These are phyloP conservation scores for Chaetomium olivaceum DNA, from an alignment of 2,329 filamentous ascomycete genomes.

Conservation along the genomic window DNA sequence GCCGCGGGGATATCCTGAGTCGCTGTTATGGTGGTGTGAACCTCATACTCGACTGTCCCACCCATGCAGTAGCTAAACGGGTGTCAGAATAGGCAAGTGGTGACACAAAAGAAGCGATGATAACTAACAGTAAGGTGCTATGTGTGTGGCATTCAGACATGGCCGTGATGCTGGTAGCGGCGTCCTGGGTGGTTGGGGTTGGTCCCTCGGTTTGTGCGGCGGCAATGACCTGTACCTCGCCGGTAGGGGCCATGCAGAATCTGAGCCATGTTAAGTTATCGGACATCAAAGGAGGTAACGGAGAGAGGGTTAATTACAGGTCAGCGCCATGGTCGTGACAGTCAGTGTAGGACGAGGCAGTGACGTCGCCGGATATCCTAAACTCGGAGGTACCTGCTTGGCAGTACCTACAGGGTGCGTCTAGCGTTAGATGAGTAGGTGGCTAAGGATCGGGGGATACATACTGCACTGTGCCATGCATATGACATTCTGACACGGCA, in stretches of 20 bases:
- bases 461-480: conserved; percentile 46
- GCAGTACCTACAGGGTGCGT: conserved; percentile 30
- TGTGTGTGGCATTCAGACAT: conserved; percentile 54
- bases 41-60: conserved; percentile 45
- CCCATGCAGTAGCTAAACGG: conserved; percentile 47
- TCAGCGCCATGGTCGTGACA: conserved; percentile 55
- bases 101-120: neutral
- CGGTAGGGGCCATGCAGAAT: conserved; percentile 46
- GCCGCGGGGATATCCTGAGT: conserved; percentile 58
- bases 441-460: neutral
- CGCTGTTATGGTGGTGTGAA: conserved; percentile 52
- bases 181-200: conserved; percentile 18
- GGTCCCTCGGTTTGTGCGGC: conserved; percentile 24
- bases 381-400: conserved; percentile 36
- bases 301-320: conserved; percentile 48
- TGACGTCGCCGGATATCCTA: conserved; percentile 37
- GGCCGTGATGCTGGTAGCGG: conserved; percentile 40
- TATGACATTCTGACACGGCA: conserved; percentile 48
- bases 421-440: neutral
- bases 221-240: conserved; percentile 44
- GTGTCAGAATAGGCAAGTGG: neutral
- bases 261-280: conserved; percentile 32
- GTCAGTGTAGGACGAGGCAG: conserved; percentile 40
- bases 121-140: conserved; percentile 43
- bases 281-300: neutral